Base-by-base conservation (phyloP, 2,329 filamentous ascomycete species). In the Gliomastix tumulicola region DNA sequence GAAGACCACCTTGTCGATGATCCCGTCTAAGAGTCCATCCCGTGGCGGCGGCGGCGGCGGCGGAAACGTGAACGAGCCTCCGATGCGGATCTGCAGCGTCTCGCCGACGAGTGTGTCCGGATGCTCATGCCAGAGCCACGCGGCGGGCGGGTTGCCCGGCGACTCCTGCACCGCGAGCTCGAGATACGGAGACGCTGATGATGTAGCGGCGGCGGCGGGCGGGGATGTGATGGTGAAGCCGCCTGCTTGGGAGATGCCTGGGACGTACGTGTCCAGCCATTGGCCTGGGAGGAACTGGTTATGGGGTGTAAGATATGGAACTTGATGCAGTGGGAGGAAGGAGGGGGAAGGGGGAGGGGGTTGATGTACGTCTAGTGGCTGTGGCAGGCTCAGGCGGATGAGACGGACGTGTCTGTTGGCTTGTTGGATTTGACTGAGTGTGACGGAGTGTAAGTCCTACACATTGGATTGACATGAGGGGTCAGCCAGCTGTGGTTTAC, bases 181-280 rank as follows among this genome's bases (percentile, higher is more conserved):
- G 32, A 94, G 60, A 56, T 82, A 85, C 0, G 62, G 57, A 9
- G 35, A 20, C 7, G 35, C 21, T 7, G 36, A 36, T 8, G 38
- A 41, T 17, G 57, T 42, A 4, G 76, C 71, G 37, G 70, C 66
- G 32, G 69, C 62, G 30, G 69, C 71, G 0, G 87, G 87, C 0
- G 82, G 65, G 2, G 85, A 92, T 7, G 87, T 90, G 44, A 94
- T 84, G 30, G 88, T 94, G 66, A 94, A 95, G 40, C 88, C 88
- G 22, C 88, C 88, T 4, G 86, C 80, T 54, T 82, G 79, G 30
- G 71, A 50, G 31, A 86, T 62, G 25, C 65, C 67, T 2, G 88
- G 87, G 36, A 88, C 74, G 55, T 84, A 82, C 7, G 88, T 80
- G 55, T 95, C 88, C 38, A 95, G 71, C 86, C 88, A 95, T 67